These are phyloP conservation scores for Coemansia sp. DNA, from an alignment of 192 early-diverging fungal genomes.

Conservation along the genomic window DNA sequence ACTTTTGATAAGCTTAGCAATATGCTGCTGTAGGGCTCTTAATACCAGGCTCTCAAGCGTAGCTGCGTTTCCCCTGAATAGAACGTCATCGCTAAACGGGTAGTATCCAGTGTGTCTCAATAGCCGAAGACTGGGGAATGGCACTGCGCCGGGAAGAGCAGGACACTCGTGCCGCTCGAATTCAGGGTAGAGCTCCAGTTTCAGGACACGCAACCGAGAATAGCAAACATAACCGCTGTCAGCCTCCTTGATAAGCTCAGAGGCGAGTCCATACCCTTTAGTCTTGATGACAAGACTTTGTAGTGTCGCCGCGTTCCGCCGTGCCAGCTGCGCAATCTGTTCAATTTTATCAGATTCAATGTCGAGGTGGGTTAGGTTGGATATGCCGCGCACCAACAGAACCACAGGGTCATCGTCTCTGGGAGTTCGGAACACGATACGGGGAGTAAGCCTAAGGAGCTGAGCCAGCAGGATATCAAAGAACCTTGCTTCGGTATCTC, in stretches of 20 bases:
- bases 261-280: not conserved
- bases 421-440: not conserved
- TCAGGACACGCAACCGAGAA: not conserved
- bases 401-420: not conserved
- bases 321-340: not conserved
- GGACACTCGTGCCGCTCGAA: not conserved
- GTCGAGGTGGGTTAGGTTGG: not conserved
- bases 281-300: not conserved
- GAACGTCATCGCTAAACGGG: not conserved
- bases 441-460: not conserved
- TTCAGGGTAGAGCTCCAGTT: not conserved
- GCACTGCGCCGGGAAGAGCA: not conserved
- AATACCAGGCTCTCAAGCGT: not conserved
- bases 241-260: not conserved
- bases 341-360: not conserved
- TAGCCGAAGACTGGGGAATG: not conserved
- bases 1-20: not conserved
- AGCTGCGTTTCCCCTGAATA: not conserved
- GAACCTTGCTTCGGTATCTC: not conserved
- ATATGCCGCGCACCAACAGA: not conserved
- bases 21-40: not conserved
- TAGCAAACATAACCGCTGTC: not conserved
- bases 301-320: not conserved
- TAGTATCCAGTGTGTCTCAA: not conserved
- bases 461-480: not conserved